phyloP scores from a whole-genome alignment of 2,329 filamentous ascomycete species.

The Pyrenophora seminiperda region DNA sequence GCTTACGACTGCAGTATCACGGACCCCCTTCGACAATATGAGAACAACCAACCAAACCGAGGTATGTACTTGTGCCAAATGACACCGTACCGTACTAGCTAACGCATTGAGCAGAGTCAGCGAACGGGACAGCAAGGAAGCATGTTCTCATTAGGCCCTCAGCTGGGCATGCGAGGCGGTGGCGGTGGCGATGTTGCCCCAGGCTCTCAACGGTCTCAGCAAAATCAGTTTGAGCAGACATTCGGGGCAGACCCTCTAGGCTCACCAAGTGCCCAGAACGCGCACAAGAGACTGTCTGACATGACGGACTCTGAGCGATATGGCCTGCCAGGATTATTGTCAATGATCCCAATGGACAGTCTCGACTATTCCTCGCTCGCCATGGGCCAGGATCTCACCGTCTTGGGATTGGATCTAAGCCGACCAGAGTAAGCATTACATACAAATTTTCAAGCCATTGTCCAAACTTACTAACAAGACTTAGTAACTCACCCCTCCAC shows the following conservation, averaged over 20 bases:
- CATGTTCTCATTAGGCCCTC: conserved; percentile 39
- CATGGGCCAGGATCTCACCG: conserved; percentile 67
- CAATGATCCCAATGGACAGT: conserved; percentile 61
- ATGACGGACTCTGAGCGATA: conserved; percentile 66
- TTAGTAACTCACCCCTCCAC: conserved; percentile 60
- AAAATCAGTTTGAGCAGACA: conserved; percentile 40
- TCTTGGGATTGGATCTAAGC: conserved; percentile 67
- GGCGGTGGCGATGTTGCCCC: conserved; percentile 28
- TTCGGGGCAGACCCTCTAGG: conserved; percentile 37
- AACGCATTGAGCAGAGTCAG: conserved; percentile 30
- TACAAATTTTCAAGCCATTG: no score
- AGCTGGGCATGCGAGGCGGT: conserved; percentile 28
- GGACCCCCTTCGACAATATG: conserved; percentile 42
- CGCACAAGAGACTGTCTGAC: conserved; percentile 56
- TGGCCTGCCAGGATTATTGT: conserved; percentile 64
- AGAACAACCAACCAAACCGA: conserved; percentile 45
- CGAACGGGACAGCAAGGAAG: conserved; percentile 37
- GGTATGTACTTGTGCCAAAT: conserved; percentile 22
- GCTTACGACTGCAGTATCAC: conserved; percentile 30
- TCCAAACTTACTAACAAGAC: no score
- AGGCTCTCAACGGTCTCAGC: conserved; percentile 37
- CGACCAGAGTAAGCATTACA: conserved; percentile 60
- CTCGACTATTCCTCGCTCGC: conserved; percentile 58
- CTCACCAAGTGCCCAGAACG: conserved; percentile 42
- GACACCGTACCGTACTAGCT: not conserved